These are phyloP conservation scores for Choiromyces venosus DNA, from an alignment of 495 filamentous ascomycete species.

Conservation along the genomic window DNA sequence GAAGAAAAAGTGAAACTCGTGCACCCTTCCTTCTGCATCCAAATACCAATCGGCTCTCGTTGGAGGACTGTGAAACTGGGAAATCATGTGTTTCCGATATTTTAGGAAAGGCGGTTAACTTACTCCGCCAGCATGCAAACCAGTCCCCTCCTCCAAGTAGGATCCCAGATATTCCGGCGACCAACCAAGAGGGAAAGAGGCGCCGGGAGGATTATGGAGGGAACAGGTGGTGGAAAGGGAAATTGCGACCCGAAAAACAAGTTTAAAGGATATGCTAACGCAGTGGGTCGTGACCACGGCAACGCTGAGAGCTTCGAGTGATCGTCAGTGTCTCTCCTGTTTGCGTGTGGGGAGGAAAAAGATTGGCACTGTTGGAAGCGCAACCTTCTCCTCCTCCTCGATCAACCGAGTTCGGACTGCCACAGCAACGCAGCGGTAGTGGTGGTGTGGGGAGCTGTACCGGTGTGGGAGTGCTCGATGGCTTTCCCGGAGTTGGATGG, in stretches of 20 bases:
- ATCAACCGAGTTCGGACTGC: not conserved
- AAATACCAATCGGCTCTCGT: not conserved
- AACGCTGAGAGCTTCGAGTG: not conserved
- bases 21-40: not conserved
- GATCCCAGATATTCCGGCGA: not conserved
- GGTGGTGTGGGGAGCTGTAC: not conserved
- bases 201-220: not conserved
- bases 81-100: not conserved
- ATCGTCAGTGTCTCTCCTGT: not conserved
- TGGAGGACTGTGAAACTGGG: not conserved
- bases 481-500: too few species aligned
- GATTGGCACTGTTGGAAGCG: constrained; percentile 24
- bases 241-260: not conserved
- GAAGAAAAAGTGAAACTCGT: not conserved
- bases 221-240: not conserved
- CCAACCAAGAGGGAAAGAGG: not conserved
- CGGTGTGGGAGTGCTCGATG: too few species aligned
- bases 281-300: not conserved
- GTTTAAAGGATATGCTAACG: not conserved
- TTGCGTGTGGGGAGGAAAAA: constrained; percentile 8
- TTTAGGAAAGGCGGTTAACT: not conserved
- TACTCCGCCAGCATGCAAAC: not conserved
- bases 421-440: not conserved
- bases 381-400: not conserved
- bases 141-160: not conserved